phyloP scores from a whole-genome alignment of 1,284 basidiomycete species.

The Trichosporon sp. region DNA sequence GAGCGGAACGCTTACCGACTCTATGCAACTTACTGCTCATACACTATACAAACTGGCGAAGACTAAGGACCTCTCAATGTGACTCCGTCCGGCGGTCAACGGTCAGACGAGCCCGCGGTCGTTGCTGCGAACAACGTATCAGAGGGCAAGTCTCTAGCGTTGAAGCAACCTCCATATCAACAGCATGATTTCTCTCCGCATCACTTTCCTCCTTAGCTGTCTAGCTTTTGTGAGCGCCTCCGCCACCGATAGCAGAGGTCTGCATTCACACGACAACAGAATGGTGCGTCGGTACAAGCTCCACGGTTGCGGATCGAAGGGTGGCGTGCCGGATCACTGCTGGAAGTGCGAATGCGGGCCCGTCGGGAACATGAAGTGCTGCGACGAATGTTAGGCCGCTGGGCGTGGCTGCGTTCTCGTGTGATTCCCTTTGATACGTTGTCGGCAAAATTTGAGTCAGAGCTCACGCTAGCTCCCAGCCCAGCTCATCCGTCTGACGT shows the following conservation, averaged over 20 bases:
- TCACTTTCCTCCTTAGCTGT: neutral
- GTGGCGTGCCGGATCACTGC: neutral
- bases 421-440: neutral
- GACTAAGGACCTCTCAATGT: neutral
- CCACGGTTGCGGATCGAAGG: neutral
- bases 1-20: no score
- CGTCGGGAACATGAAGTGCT: neutral
- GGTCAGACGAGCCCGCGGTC: neutral
- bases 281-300: neutral
- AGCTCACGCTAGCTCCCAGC: no score
- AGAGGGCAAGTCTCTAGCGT: no score
- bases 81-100: neutral
- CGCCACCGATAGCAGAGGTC: no score
- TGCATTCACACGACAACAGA: neutral
- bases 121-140: no score
- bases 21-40: no score
- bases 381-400: neutral
- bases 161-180: neutral
- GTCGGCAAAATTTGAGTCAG: neutral
- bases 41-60: neutral
- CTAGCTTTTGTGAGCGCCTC: neutral
- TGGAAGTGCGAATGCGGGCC: neutral
- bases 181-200: neutral
- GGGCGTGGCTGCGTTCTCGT: neutral
- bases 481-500: no score